These are phyloP conservation scores for Coemansia javaensis DNA, from an alignment of 192 early-diverging fungal species.

Conservation along the genomic window DNA sequence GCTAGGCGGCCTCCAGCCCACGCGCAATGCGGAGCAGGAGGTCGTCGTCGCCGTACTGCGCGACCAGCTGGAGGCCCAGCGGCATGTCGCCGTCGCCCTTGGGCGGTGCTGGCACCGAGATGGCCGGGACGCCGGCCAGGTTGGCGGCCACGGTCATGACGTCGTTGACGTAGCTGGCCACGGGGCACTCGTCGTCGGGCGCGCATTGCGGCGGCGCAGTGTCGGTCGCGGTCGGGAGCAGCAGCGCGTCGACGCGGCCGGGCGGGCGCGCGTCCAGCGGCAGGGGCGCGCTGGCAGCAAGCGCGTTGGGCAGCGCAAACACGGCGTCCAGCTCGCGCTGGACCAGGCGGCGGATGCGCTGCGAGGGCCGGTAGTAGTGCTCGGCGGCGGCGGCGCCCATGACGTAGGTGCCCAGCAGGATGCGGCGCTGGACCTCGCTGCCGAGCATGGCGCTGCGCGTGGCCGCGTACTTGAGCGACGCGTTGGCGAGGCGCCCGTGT, in stretches of 20 bases:
- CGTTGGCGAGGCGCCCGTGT: constrained; percentile 5
- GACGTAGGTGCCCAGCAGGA: constrained; percentile 83
- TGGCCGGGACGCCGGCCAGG: constrained; percentile 75
- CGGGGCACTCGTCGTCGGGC: not conserved
- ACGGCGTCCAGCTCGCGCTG: constrained; percentile 71
- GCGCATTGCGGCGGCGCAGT: constrained; percentile 54
- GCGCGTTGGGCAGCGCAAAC: constrained; percentile 62
- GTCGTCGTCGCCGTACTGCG: constrained; percentile 79
- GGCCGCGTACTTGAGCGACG: constrained; percentile 50
- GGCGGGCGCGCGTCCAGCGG: not conserved
- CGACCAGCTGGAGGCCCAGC: constrained; percentile 79
- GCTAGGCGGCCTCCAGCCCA: not conserved
- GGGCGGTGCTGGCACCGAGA: constrained; percentile 58
- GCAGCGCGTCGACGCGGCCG: constrained; percentile 60
- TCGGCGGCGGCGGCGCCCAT: constrained; percentile 65
- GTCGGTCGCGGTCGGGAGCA: constrained; percentile 76
- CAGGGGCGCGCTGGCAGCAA: constrained; percentile 1
- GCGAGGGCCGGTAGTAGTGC: constrained; percentile 74
- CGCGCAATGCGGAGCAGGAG: constrained; percentile 29
- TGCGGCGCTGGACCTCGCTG: constrained; percentile 72
- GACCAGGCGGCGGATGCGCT: constrained; percentile 73
- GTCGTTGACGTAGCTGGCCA: constrained; percentile 75
- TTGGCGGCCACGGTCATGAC: constrained; percentile 86
- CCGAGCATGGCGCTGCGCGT: constrained; percentile 73
- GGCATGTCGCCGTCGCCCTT: constrained; percentile 57